These are phyloP conservation scores for Ogataea saltuana DNA, from an alignment of 805 yeast species.

Conservation along the genomic window DNA sequence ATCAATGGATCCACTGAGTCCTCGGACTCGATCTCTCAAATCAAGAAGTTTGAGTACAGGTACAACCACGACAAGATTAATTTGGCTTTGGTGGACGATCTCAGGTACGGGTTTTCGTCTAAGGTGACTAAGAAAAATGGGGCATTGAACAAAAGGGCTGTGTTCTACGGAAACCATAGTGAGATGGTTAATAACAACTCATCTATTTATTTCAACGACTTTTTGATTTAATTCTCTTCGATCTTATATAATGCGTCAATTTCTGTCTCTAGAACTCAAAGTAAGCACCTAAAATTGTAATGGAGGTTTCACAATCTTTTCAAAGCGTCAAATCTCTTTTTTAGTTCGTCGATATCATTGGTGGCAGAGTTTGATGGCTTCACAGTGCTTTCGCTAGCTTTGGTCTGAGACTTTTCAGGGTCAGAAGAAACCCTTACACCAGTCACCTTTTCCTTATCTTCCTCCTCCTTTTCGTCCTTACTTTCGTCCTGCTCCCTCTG, in stretches of 20 bases:
- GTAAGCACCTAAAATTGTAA: constrained; percentile 1
- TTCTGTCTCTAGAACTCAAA: constrained; percentile 1
- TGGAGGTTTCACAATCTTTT: constrained; percentile 40
- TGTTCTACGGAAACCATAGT: constrained; percentile 33
- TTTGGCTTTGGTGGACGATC: constrained; percentile 29
- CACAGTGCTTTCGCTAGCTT: background rate
- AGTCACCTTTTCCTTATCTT: constrained; percentile 4
- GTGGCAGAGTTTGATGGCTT: constrained; percentile 6
- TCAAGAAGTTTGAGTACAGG: constrained; percentile 29
- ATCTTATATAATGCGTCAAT: background rate
- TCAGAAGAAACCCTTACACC: background rate
- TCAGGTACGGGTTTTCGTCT: constrained; percentile 4
- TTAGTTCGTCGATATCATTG: constrained; percentile 33
- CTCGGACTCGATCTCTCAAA: constrained; percentile 8
- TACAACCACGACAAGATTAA: constrained; percentile 31
- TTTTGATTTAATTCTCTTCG: constrained; percentile 21
- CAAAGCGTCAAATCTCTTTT: constrained; percentile 39
- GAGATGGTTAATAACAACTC: constrained; percentile 35
- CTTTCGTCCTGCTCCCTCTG: constrained; percentile 7
- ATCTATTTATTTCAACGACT: constrained; percentile 25
- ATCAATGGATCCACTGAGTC: constrained; percentile 4
- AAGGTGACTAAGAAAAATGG: constrained; percentile 17
- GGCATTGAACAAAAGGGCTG: constrained; percentile 34
- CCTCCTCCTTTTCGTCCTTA: constrained; percentile 9
- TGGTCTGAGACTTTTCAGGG: background rate